Evolutionary conservation across 1,139 yeast species (phyloP).

Genomic region (Meyerozyma athensensis): DNA sequence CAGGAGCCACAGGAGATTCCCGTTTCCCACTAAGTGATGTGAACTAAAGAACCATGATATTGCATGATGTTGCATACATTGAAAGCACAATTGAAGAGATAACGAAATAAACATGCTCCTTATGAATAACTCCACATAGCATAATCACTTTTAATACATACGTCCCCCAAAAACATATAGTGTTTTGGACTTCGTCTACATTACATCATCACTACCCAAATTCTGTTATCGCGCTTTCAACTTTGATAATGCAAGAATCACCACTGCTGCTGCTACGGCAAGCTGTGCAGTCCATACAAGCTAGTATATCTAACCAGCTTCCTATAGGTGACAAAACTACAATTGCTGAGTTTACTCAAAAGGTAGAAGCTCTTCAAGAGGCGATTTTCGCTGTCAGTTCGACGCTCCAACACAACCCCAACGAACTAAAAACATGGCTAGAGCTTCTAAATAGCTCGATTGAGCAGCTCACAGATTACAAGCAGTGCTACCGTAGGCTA

Average conservation of each 20-base stretch:
- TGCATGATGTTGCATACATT: too few species aligned
- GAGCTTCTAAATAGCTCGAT: neutral
- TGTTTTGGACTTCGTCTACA: too few species aligned
- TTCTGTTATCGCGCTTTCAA: neutral
- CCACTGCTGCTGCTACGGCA: neutral
- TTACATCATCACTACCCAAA: too few species aligned
- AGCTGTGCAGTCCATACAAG: neutral
- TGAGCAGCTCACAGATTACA: neutral
- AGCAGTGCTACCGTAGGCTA: neutral
- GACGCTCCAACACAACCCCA: neutral
- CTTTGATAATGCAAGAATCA: neutral
- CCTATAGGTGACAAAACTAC: neutral
- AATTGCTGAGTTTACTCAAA: neutral
- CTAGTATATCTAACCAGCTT: neutral
- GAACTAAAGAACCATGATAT: neutral
- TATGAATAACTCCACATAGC: too few species aligned
- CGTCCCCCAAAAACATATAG: too few species aligned
- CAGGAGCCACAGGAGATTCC: constrained; percentile 63
- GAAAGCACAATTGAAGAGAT: too few species aligned
- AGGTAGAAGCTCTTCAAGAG: neutral
- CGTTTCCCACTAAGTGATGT: constrained; percentile 52
- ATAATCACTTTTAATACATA: too few species aligned
- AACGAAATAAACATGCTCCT: too few species aligned
- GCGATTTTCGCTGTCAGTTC: neutral
- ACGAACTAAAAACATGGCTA: neutral